A percentile compares a stretch with the other conserved stretches of the same genome.
These are phyloP conservation scores for Elsinoe fawcettii DNA, from an alignment of 2,329 filamentous ascomycete genomes.

Conservation along the genomic window DNA sequence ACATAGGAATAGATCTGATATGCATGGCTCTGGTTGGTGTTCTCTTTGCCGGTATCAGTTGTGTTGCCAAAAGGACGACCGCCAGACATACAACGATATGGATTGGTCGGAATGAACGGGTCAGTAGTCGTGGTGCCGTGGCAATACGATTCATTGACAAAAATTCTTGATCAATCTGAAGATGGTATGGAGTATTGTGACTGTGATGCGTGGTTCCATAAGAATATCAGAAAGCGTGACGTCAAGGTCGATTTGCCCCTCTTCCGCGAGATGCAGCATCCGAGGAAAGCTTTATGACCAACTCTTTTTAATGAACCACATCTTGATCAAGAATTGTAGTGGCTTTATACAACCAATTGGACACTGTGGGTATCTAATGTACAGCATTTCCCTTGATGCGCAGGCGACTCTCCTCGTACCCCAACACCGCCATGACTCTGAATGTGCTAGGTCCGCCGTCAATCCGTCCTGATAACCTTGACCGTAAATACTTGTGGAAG, in stretches of 20 bases:
- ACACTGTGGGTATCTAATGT: not conserved
- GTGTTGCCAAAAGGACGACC: constrained; percentile 1
- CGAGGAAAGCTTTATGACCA: too few relatives aligned
- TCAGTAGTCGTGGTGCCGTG: not conserved
- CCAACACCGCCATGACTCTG: constrained; percentile 48
- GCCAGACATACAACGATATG: constrained; percentile 9
- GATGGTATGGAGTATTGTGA: not conserved
- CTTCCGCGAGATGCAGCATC: not conserved
- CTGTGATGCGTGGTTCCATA: not conserved
- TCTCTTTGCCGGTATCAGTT: constrained; percentile 19
- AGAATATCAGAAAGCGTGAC: not conserved
- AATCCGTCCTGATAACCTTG: constrained; percentile 46
- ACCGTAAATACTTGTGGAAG: constrained; percentile 50
- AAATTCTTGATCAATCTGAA: not conserved
- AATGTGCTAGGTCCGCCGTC: constrained; percentile 47
- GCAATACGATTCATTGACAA: constrained; percentile 11
- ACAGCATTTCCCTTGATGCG: constrained; percentile 23
- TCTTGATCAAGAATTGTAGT: not conserved
- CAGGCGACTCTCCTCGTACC: constrained; percentile 43
- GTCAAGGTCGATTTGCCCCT: constrained; percentile 4
- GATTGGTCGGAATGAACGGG: not conserved
- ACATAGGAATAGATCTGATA: constrained; percentile 84
- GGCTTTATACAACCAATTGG: not conserved
- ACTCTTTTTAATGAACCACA: too few relatives aligned
- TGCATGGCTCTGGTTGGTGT: constrained; percentile 52